Evolutionary conservation across 2,329 filamentous ascomycete genomes (phyloP).

Genomic region (Exophiala sp.): DNA sequence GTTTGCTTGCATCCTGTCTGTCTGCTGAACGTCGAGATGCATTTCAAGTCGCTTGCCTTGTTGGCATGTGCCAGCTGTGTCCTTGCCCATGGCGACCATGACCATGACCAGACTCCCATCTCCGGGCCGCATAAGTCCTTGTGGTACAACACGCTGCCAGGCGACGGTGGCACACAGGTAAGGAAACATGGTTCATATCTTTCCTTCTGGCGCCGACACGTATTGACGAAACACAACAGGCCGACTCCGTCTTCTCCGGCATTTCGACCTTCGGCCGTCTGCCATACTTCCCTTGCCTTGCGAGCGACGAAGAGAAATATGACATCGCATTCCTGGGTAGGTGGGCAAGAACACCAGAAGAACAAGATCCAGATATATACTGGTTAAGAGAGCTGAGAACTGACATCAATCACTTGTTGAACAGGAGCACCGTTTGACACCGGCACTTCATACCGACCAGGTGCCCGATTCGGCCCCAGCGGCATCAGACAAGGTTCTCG

Average conservation of each 20-base stretch:
- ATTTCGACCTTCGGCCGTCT: slow-evolving; percentile 80
- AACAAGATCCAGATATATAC: too few species aligned
- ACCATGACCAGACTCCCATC: slow-evolving; percentile 53
- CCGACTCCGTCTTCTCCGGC: slow-evolving; percentile 81
- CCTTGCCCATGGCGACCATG: slow-evolving; percentile 54
- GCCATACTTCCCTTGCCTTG: slow-evolving; percentile 69
- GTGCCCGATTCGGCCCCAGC: slow-evolving; percentile 75
- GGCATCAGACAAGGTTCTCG: slow-evolving; percentile 82
- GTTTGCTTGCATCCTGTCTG: background rate
- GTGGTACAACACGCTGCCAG: slow-evolving; percentile 78
- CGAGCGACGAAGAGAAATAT: slow-evolving; percentile 63
- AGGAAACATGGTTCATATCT: slow-evolving; percentile 16
- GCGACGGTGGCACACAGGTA: slow-evolving; percentile 78
- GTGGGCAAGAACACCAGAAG: slow-evolving; percentile 16
- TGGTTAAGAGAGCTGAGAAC: background rate
- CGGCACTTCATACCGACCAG: slow-evolving; percentile 76
- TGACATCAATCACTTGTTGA: too few species aligned
- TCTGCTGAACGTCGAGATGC: slow-evolving; percentile 16
- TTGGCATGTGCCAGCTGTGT: slow-evolving; percentile 46
- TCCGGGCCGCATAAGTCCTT: slow-evolving; percentile 65
- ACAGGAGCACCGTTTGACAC: slow-evolving; percentile 77
- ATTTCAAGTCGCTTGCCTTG: slow-evolving; percentile 22
- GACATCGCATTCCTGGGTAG: slow-evolving; percentile 80
- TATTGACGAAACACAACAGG: slow-evolving; percentile 44
- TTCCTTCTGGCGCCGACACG: background rate